phyloP scores from a whole-genome alignment of 768 basidiomycete genomes.

The Psilocybe cyanescens region DNA sequence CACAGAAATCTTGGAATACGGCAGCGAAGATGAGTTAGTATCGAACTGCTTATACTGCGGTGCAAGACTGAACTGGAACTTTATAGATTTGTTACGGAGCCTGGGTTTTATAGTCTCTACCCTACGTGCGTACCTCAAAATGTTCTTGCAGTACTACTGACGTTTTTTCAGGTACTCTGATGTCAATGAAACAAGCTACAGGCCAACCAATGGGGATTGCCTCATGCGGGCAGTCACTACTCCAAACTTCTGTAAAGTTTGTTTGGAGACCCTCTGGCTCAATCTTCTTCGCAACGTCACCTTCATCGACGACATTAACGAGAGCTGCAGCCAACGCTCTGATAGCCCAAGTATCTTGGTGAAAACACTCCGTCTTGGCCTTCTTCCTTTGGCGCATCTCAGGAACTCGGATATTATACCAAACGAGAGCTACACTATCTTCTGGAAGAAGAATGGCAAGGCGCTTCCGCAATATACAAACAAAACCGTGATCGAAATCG shows the following conservation, averaged over 20 bases:
- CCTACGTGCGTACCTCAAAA: constrained; percentile 60
- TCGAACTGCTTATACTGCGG: background rate
- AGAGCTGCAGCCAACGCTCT: constrained; percentile 36
- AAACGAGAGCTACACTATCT: constrained; percentile 50
- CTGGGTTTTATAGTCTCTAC: constrained; percentile 67
- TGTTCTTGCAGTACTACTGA: background rate
- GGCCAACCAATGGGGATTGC: constrained; percentile 85
- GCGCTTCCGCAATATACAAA: constrained; percentile 51
- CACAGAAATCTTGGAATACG: constrained; percentile 75
- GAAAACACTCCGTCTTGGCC: constrained; percentile 46
- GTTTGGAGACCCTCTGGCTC: constrained; percentile 76
- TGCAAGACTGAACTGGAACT: background rate
- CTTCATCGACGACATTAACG: constrained; percentile 60
- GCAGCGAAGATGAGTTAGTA: constrained; percentile 60
- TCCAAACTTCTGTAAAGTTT: constrained; percentile 77
- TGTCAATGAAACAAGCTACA: constrained; percentile 65
- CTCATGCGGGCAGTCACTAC: constrained; percentile 77
- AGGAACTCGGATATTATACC: constrained; percentile 30
- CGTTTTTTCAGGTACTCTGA: constrained; percentile 56
- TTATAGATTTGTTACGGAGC: constrained; percentile 59
- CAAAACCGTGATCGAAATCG: constrained; percentile 48
- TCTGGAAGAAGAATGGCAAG: constrained; percentile 55
- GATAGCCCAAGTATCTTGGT: constrained; percentile 3
- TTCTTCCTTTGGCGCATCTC: constrained; percentile 68
- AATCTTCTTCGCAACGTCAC: constrained; percentile 59